Evolutionary conservation across 116 monocot species (phyloP).

Genomic region (Thalassia testudinum): DNA sequence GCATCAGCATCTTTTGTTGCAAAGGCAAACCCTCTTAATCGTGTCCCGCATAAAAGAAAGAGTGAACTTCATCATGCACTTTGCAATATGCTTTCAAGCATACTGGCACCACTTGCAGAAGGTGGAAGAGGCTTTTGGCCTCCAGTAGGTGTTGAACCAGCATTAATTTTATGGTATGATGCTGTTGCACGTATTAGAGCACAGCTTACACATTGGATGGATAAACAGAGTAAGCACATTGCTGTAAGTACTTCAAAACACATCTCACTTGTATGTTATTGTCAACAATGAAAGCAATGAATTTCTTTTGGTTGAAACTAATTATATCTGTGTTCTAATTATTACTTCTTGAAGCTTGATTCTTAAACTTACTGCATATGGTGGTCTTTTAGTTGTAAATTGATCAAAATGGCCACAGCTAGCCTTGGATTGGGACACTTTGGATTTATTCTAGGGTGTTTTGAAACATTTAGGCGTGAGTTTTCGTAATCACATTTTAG

Average conservation of each 20-base stretch:
- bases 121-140: constrained; percentile 89
- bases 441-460: too few relatives aligned
- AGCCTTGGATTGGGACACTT: too few relatives aligned
- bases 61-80: constrained; percentile 97
- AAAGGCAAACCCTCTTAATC: constrained; percentile 98
- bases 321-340: too few relatives aligned
- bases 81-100: constrained; percentile 98
- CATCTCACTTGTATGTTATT: too few relatives aligned
- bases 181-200: constrained; percentile 81
- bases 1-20: constrained; percentile 95
- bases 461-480: too few relatives aligned
- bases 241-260: constrained; percentile 33
- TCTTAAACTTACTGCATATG: too few relatives aligned
- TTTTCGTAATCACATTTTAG: too few relatives aligned
- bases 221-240: constrained; percentile 96
- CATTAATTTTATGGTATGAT: constrained; percentile 90
- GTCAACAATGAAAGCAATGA: too few relatives aligned
- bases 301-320: too few relatives aligned
- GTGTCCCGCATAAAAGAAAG: constrained; percentile 84
- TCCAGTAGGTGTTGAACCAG: constrained; percentile 79
- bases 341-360: too few relatives aligned
- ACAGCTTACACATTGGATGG: constrained; percentile 92
- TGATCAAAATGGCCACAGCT: too few relatives aligned
- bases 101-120: constrained; percentile 87
- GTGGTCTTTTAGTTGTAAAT: too few relatives aligned